Evolutionary conservation across 495 filamentous ascomycete genomes (phyloP).

Genomic region (Copromyces sp.): DNA sequence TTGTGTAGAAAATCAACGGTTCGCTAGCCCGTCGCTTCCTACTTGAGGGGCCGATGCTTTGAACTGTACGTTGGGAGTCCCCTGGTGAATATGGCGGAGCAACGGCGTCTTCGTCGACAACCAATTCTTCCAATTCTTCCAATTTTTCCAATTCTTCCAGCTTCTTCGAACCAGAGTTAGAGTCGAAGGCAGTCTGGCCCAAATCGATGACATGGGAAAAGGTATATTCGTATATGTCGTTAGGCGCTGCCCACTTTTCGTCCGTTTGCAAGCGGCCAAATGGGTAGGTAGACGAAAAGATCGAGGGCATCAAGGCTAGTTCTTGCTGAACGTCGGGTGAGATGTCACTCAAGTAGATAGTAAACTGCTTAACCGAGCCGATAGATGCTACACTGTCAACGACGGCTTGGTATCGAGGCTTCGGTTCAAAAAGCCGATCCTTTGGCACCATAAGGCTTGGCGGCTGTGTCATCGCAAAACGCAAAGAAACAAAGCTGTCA

Average conservation of each 20-base stretch:
- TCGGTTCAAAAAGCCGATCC: slow-evolving; percentile 1
- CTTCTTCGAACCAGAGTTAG: background rate
- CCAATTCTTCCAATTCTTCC: background rate
- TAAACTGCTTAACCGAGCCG: background rate
- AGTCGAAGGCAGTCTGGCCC: background rate
- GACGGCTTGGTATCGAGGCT: background rate
- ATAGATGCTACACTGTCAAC: background rate
- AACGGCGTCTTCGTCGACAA: background rate
- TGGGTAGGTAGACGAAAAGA: background rate
- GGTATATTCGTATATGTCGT: background rate
- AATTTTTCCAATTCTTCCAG: background rate
- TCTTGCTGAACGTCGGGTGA: background rate
- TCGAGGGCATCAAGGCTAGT: background rate
- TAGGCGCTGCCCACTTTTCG: background rate
- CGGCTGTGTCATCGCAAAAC: background rate
- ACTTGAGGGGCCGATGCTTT: background rate
- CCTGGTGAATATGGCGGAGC: background rate
- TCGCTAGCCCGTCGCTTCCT: background rate
- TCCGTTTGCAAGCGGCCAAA: background rate
- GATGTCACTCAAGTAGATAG: background rate
- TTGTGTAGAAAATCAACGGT: no score
- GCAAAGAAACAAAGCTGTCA: background rate
- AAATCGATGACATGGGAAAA: background rate
- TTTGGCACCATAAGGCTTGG: background rate
- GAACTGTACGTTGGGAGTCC: background rate